Base-by-base conservation (phyloP, 768 basidiomycete genomes). In the Boletales sp. region DNA sequence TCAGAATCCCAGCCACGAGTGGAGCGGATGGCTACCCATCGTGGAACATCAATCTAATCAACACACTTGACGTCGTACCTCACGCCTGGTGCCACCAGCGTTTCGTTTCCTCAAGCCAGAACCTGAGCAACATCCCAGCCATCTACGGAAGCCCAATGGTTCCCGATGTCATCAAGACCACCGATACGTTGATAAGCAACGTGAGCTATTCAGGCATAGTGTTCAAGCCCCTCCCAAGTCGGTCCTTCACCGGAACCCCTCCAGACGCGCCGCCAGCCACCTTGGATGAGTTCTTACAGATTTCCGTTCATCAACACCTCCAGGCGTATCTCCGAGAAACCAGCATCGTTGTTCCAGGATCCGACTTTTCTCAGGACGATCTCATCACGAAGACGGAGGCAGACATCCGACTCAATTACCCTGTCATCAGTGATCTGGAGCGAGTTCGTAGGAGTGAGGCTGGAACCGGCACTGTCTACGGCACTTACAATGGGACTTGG, bases 1-100 rank as follows among this genome's bases (percentile, higher is more conserved):
- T 57, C 35, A 49, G 21, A 6, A 3, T n/a, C 8, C 30, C 34
- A 35, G 33, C 2, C 6, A 33, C 31, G 14, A 15, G 14, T 14
- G 46, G 49, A 12, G 17, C 10, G 8, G 30, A 33, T 12, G 37
- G 53, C 15, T 41, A 48, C 32, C 34, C 35, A 11, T 19, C 34
- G 13, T 57, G 56, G 56, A 57, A 55, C 36, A 18, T 21, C 43
- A 55, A 57, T 17, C 38, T 57, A 12, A 41, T 57, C 18, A 57
- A 57, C 17, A 28, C 35, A 7, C 46, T 45, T 8, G 49, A 57
- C 4, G 50, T 55, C 11, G 46, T 51, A 9, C 49, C 56, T 30
- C 53, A 51, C 19, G 49, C 53, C 11, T 57, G 56, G 56, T 48
- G 50, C 19, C 19, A 30, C 36, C 34, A 44, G 17, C 13, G 18